Evolutionary conservation across 2,329 filamentous ascomycete genomes (phyloP), one percentile per base, ranked within the genome.

Genomic region (Aphanoascus verrucosus): DNA sequence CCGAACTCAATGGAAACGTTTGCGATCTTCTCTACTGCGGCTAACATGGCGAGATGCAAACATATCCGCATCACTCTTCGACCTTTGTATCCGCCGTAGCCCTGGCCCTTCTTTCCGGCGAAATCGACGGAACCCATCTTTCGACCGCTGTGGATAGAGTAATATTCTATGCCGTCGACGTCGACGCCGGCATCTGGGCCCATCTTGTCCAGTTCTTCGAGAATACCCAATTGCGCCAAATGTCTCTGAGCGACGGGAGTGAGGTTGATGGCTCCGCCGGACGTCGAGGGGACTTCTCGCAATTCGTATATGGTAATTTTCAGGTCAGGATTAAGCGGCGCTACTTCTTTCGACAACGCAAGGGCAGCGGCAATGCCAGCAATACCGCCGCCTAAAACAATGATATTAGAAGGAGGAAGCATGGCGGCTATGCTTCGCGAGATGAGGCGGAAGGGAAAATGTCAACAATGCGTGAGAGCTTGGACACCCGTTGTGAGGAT

Each of bases 201-300:
- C 59, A 69, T 64, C 1, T 64, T 62, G 43, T 67, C 59, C 17
- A 74, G 57, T 50, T 70, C 67, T 1, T 64, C 57, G 2, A 73
- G 60, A 1, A 73, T 66, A 1, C 71, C 70, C 3, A 74, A 60
- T 35, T 69, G 65, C 23, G 70, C 67, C 5, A 74, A 66, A 57
- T 73, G 69, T 6, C 71, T 63, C 38, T 73, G 64, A 2, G 71
- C 72, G 8, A 72, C 71, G 1, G 72, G 71, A 0, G 71, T 72
- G 15, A 74, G 59, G 54, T 72, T 72, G 54, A 74, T 70, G 3
- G 72, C 71, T 8, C 72, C 71, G 7, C 72, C 72, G 11, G 69
- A 68, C 4, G 70, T 73, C 0, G 71, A 69, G 5, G 71, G 65
- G 6, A 70, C 58, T 14, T 68, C 63, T 54, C 70, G 66, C 19